phyloP scores from a whole-genome alignment of 1,284 basidiomycete genomes.

The Moesziomyces sp. region DNA sequence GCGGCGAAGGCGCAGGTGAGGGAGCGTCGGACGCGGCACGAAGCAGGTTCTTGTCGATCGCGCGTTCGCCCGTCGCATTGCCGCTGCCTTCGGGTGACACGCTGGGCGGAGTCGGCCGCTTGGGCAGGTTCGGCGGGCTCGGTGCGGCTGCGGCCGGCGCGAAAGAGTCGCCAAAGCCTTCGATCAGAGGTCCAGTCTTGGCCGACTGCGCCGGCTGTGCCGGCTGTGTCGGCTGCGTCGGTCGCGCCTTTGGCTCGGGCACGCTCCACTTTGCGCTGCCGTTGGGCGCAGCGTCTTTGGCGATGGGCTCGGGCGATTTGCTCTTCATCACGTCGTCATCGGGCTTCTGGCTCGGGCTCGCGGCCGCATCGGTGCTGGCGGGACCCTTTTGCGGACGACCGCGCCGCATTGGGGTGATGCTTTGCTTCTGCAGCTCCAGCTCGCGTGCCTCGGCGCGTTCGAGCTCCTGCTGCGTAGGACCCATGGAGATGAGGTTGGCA shows the following conservation, averaged over 20 bases:
- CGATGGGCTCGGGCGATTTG: conserved; percentile 6
- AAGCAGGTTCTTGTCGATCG: conserved; percentile 32
- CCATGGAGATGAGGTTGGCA: conserved; percentile 48
- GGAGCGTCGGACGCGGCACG: conserved; percentile 28
- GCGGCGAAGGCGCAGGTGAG: conserved; percentile 34
- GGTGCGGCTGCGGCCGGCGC: conserved; percentile 9
- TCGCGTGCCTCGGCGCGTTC: conserved; percentile 47
- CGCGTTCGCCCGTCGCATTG: conserved; percentile 8
- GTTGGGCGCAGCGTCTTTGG: conserved; percentile 6
- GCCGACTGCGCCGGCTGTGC: background rate
- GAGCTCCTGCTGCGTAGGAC: conserved; percentile 39
- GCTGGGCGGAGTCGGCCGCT: conserved; percentile 18
- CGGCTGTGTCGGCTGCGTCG: background rate
- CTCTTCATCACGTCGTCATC: conserved; percentile 12
- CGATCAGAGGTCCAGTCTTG: conserved; percentile 32
- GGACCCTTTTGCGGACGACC: conserved; percentile 64
- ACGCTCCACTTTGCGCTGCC: conserved; percentile 16
- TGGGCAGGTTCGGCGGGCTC: conserved; percentile 22
- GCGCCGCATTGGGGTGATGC: conserved; percentile 68
- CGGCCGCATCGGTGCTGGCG: conserved; percentile 12
- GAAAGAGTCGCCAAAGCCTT: conserved; percentile 46
- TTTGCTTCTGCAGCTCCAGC: conserved; percentile 49
- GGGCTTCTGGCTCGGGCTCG: conserved; percentile 6
- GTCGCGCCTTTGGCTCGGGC: conserved; percentile 9
- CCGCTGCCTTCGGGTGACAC: conserved; percentile 20